These are phyloP conservation scores for Handroanthus guayacan DNA, from an alignment of 257 asterid species.

Conservation along the genomic window DNA sequence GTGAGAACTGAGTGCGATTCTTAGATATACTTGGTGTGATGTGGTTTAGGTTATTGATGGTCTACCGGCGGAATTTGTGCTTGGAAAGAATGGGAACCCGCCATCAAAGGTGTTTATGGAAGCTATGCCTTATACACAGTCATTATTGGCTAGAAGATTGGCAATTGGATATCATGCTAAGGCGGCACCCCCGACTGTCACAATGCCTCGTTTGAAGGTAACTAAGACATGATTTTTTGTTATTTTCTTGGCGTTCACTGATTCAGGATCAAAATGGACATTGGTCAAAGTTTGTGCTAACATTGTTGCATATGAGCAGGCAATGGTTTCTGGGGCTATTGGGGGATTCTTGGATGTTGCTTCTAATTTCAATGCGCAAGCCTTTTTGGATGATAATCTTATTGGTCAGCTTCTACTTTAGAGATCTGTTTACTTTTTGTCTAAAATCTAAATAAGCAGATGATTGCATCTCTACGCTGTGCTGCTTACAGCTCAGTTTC, in stretches of 20 bases:
- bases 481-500: slow-evolving; percentile 67
- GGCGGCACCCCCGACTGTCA: slow-evolving; percentile 98
- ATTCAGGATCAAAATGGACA: slow-evolving; percentile 25
- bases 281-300: neutral
- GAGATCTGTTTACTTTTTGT: slow-evolving; percentile 8
- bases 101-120: slow-evolving; percentile 63
- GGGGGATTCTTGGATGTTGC: slow-evolving; percentile 96
- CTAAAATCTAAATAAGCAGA: slow-evolving; percentile 12
- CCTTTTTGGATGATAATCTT: slow-evolving; percentile 86
- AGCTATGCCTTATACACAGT: slow-evolving; percentile 92
- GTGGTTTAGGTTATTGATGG: slow-evolving; percentile 85
- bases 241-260: slow-evolving; percentile 2
- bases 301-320: slow-evolving; percentile 51
- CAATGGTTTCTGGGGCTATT: slow-evolving; percentile 93
- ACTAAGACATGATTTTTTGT: neutral
- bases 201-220: slow-evolving; percentile 98
- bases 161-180: slow-evolving; percentile 89
- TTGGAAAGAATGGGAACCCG: slow-evolving; percentile 78
- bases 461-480: slow-evolving; percentile 28
- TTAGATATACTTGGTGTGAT: slow-evolving; percentile 16
- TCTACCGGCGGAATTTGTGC: slow-evolving; percentile 91
- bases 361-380: slow-evolving; percentile 86
- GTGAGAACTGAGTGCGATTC: slow-evolving; percentile 10
- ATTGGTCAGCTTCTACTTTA: slow-evolving; percentile 65
- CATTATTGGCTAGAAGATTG: slow-evolving; percentile 67